A percentile compares a stretch with the other conserved stretches of the same genome.
phyloP scores from a whole-genome alignment of 352 stramenopile genomes.

The Phytophthora crassamura region DNA sequence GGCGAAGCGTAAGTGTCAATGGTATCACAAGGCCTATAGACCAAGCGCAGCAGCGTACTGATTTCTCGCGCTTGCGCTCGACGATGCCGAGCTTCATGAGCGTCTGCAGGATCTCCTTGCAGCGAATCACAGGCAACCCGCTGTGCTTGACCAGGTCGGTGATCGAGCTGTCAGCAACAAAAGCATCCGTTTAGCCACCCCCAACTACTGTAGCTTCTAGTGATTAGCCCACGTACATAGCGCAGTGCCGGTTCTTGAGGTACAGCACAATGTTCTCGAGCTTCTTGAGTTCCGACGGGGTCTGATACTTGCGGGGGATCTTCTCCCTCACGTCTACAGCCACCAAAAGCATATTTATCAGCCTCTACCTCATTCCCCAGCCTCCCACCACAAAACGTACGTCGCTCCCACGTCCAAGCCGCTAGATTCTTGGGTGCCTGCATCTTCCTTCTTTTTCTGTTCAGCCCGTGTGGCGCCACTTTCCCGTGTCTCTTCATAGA shows the following conservation, averaged over 20 bases:
- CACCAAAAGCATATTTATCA: slow-evolving; percentile 1
- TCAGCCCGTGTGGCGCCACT: slow-evolving; percentile 17
- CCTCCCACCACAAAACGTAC: slow-evolving; percentile 38
- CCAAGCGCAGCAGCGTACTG: slow-evolving; percentile 43
- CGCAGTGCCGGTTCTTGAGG: slow-evolving; percentile 80
- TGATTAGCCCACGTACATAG: slow-evolving; percentile 59
- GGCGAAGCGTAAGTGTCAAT: slow-evolving; percentile 10
- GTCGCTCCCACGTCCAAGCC: slow-evolving; percentile 83
- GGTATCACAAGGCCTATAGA: background rate
- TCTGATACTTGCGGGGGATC: slow-evolving; percentile 89
- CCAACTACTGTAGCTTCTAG: background rate
- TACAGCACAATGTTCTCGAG: slow-evolving; percentile 88
- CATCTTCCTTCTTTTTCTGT: slow-evolving; percentile 36
- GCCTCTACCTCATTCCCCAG: background rate
- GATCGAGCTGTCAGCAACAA: slow-evolving; percentile 63
- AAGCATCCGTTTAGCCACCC: background rate
- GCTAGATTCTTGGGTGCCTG: slow-evolving; percentile 40
- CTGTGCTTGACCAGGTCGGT: slow-evolving; percentile 86
- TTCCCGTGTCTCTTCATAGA: slow-evolving; percentile 34
- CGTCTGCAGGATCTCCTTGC: slow-evolving; percentile 89
- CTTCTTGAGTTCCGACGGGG: slow-evolving; percentile 78
- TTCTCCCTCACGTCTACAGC: slow-evolving; percentile 70
- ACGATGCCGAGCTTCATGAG: slow-evolving; percentile 88
- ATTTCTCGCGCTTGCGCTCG: slow-evolving; percentile 74
- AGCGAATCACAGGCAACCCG: slow-evolving; percentile 78